These are phyloP conservation scores for Gryganskiella cystojenkinii DNA, from an alignment of 192 early-diverging fungal species.

Conservation along the genomic window DNA sequence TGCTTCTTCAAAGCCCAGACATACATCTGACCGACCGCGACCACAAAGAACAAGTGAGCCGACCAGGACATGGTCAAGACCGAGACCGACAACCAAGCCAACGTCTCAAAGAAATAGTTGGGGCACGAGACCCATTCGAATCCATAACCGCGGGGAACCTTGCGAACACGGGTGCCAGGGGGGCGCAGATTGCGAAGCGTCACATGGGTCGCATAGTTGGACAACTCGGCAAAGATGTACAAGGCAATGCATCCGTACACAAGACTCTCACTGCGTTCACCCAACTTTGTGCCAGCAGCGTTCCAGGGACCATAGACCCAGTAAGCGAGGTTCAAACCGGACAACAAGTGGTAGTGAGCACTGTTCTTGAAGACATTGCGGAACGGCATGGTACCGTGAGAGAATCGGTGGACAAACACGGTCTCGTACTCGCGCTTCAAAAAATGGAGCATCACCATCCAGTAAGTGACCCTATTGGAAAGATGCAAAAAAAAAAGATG, in stretches of 20 bases:
- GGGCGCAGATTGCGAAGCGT: conserved; percentile 93
- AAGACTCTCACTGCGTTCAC: conserved; percentile 51
- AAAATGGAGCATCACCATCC: conserved; percentile 83
- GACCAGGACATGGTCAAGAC: conserved; percentile 70
- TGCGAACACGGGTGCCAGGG: conserved; percentile 84
- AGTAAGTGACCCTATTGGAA: conserved; percentile 71
- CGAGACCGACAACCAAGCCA: conserved; percentile 81
- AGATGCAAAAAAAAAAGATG: no score
- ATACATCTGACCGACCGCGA: conserved; percentile 85
- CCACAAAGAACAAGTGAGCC: conserved; percentile 71
- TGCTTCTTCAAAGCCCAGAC: conserved; percentile 97
- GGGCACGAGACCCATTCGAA: conserved; percentile 91
- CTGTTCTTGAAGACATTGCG: conserved; percentile 93
- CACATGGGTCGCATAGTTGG: conserved; percentile 86
- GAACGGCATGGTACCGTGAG: conserved; percentile 94
- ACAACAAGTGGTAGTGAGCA: conserved; percentile 88
- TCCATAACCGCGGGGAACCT: conserved; percentile 94
- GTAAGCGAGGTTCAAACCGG: conserved; percentile 85
- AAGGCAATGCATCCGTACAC: conserved; percentile 33
- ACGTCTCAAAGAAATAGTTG: conserved; percentile 92
- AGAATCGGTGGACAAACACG: conserved; percentile 90
- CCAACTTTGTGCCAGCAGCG: conserved; percentile 57
- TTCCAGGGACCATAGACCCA: conserved; percentile 85
- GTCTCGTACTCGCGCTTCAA: conserved; percentile 93
- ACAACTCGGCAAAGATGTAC: conserved; percentile 79